Percentiles rank a stretch among this genome's conserved stretches.
Conservation (phyloP, 1,284 basidiomycete genomes). For the Ceratobasidium theobromae region DNA sequence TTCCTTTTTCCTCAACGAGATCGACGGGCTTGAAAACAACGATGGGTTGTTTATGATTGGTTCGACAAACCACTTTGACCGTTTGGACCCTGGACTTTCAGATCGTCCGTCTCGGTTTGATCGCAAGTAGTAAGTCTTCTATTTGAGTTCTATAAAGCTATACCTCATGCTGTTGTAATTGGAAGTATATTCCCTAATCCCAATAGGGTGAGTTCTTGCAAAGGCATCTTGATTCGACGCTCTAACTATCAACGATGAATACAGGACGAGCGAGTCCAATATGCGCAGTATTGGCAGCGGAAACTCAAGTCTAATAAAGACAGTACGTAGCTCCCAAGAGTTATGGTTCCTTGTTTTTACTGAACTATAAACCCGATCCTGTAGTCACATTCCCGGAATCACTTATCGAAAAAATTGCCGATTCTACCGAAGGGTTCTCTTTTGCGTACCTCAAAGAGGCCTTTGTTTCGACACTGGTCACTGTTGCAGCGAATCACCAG, state of each 20-base stretch:
- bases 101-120: conserved; percentile 80
- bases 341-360: not conserved
- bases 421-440: conserved; percentile 64
- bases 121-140: conserved; percentile 68
- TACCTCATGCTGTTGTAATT: not conserved
- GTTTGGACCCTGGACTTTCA: conserved; percentile 71
- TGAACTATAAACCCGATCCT: not conserved
- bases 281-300: conserved; percentile 73
- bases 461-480: conserved; percentile 67
- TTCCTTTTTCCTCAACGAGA: conserved; percentile 75
- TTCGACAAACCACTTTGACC: conserved; percentile 81
- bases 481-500: conserved; percentile 49
- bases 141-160: not conserved
- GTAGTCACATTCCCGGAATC: conserved; percentile 64
- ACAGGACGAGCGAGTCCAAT: conserved; percentile 59
- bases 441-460: conserved; percentile 84
- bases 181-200: conserved; percentile 59
- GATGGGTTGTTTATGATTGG: conserved; percentile 76
- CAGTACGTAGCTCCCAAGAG: not conserved
- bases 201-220: conserved; percentile 40
- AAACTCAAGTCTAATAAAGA: conserved; percentile 61
- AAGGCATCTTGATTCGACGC: not conserved
- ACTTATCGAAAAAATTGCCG: conserved; percentile 60
- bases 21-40: conserved; percentile 69
- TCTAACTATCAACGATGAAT: not conserved